Percentiles rank a stretch among this genome's conserved stretches.
Evolutionary conservation across 331 rosid species (phyloP).

Genomic region (Malus hybrid): DNA sequence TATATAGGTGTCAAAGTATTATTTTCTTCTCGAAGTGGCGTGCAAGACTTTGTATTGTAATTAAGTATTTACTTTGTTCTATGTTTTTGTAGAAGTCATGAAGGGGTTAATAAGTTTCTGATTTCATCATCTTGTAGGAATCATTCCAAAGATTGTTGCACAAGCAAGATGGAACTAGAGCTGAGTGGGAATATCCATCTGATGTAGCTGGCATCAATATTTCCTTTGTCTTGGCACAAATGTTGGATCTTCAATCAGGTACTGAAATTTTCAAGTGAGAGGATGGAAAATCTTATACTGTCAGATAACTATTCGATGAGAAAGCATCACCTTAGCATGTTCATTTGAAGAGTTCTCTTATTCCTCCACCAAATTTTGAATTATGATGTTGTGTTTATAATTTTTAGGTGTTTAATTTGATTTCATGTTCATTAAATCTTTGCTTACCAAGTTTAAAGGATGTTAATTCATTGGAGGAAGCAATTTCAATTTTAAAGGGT

Average conservation of each 20-base stretch:
- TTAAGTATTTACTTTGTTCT: neutral
- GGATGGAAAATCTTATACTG: neutral
- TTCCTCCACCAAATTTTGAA: neutral
- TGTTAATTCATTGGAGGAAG: too few relatives aligned
- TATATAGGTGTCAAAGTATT: neutral
- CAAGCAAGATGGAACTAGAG: slow-evolving; percentile 79
- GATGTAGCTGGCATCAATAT: slow-evolving; percentile 94
- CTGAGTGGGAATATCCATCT: slow-evolving; percentile 97
- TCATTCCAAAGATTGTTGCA: slow-evolving; percentile 71
- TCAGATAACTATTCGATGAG: too few relatives aligned
- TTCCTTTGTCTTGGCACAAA: slow-evolving; percentile 76
- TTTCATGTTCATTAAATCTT: too few relatives aligned
- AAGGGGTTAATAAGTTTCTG: neutral
- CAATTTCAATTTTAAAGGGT: too few relatives aligned
- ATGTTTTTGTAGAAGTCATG: neutral
- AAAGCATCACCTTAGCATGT: neutral
- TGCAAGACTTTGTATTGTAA: neutral
- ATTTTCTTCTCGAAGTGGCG: too few relatives aligned
- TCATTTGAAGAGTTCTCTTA: neutral
- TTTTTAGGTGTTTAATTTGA: too few relatives aligned
- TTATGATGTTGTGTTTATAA: too few relatives aligned
- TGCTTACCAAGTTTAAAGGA: too few relatives aligned
- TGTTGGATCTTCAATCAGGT: slow-evolving; percentile 89
- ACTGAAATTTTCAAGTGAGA: neutral
- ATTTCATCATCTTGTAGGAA: slow-evolving; percentile 41